Base-by-base conservation (phyloP, 1,284 basidiomycete species). In the Ganoderma multipileum region DNA sequence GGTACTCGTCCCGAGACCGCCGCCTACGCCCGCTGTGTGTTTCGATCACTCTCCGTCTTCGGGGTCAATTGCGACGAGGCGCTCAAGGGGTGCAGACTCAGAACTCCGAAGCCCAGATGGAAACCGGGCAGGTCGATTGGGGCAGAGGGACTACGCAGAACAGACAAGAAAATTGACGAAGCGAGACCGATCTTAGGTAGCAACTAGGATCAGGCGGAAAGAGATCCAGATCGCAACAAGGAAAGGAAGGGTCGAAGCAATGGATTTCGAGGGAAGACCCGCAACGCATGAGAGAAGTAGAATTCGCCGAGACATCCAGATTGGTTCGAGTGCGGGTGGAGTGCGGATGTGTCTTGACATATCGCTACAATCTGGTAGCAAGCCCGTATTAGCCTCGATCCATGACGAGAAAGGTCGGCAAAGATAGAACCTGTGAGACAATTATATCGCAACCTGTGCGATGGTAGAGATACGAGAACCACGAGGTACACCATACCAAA, bases 391-490 rank as follows among this genome's bases (percentile, higher is more conserved):
- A 33, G 5, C 4, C n/a, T 18, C 18, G 26, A 33, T 30, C 42
- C 41, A n/a, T n/a, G 42, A 62, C 18, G 36, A 38, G 28, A 28
- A 44, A 2, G 20, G 30, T 20, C 11, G 18, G 44, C 5, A 62
- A 62, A 28, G 47, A 62, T n/a, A 2, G 61, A 8, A 47, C 30
- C 61, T 62, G 28, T 16, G 30, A 16, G 30, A 28, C 47, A 5
- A 20, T 12, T 38, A 36, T n/a, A 3, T 63, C 47, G 44, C 47
- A 52, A 52, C 12, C 61, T 36, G 42, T 44, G 33, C 12, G 50
- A 54, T 54, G 50, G 47, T 20, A n/a, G n/a, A 41, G 36, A 63
- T 63, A 63, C 47, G 36, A 36, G 36, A 52, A 47, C 28, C 47
- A 63, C 61, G 23, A 23, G n/a, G 23, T 30, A 7, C 20, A 16